These are phyloP conservation scores for Blechomonas ayalai DNA, from an alignment of 208 protist genomes.

Conservation along the genomic window DNA sequence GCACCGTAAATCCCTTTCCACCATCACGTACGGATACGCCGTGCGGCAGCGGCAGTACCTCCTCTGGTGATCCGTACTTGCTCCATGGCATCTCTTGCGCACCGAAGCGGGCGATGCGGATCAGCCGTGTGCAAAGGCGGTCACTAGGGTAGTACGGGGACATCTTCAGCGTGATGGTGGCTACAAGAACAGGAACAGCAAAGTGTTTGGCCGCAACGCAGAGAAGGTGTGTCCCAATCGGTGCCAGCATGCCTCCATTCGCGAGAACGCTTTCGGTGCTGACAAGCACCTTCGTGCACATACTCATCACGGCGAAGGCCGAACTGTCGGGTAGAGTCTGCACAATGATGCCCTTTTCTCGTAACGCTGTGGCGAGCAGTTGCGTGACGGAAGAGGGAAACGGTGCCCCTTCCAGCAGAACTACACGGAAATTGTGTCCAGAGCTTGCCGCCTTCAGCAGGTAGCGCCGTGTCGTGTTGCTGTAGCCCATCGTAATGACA, in stretches of 20 bases:
- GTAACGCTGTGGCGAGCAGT: constrained; percentile 69
- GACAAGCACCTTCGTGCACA: constrained; percentile 97
- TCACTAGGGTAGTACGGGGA: constrained; percentile 94
- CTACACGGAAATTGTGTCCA: constrained; percentile 82
- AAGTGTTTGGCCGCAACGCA: constrained; percentile 93
- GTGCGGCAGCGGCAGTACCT: constrained; percentile 45
- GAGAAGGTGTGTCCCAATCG: constrained; percentile 90
- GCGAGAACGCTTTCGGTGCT: constrained; percentile 93
- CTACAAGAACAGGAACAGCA: constrained; percentile 94
- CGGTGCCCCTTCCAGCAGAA: constrained; percentile 91
- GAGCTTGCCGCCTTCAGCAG: constrained; percentile 30
- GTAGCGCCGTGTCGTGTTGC: constrained; percentile 57
- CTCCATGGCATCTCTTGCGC: constrained; percentile 84
- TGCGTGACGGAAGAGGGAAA: constrained; percentile 36
- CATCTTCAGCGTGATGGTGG: constrained; percentile 94
- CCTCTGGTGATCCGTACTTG: constrained; percentile 59
- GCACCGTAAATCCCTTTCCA: constrained; percentile 52
- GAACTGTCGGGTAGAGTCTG: constrained; percentile 93
- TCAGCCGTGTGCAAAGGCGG: constrained; percentile 83
- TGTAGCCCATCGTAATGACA: constrained; percentile 73
- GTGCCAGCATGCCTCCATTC: constrained; percentile 95
- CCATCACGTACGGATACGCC: constrained; percentile 24
- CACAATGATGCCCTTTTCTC: constrained; percentile 63
- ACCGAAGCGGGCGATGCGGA: constrained; percentile 53
- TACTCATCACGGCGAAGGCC: constrained; percentile 96